These are phyloP conservation scores for Flueggea neowawraea DNA, from an alignment of 441 rosid genomes.

Conservation along the genomic window DNA sequence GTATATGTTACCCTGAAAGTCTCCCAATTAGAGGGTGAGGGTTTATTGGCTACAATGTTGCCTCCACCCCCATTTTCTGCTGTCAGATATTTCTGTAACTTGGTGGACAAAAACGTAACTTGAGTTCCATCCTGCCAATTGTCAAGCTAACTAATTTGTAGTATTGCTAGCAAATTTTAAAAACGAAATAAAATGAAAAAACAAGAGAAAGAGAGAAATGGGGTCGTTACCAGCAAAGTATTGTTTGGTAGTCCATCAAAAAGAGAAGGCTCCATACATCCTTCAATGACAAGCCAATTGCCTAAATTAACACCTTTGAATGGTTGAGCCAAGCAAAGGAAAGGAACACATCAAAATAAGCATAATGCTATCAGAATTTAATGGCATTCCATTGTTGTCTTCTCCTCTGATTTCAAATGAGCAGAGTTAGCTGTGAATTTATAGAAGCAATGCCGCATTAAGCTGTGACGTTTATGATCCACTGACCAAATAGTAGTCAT, in stretches of 20 bases:
- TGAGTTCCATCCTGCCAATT: conserved; percentile 32
- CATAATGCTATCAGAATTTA: background rate
- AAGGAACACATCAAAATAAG: conserved; percentile 9
- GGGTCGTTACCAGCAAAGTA: conserved; percentile 30
- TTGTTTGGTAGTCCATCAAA: conserved; percentile 30
- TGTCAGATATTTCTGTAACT: conserved; percentile 18
- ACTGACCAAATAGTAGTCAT: too few relatives aligned
- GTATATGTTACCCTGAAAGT: too few relatives aligned
- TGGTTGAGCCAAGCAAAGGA: conserved; percentile 17
- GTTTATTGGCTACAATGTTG: conserved; percentile 21
- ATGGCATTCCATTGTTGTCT: conserved; percentile 6
- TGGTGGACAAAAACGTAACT: conserved; percentile 26
- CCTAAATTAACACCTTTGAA: conserved; percentile 34
- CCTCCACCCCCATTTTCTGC: conserved; percentile 34
- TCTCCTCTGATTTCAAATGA: background rate
- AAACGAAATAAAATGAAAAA: background rate
- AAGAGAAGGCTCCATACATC: conserved; percentile 38
- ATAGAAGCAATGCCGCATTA: too few relatives aligned
- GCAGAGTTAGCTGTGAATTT: too few relatives aligned
- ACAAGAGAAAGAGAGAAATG: background rate
- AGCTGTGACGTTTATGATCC: too few relatives aligned
- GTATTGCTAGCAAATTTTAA: background rate
- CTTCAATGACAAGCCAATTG: conserved; percentile 42
- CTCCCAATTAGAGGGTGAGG: conserved; percentile 28
- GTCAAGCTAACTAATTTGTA: background rate